A percentile compares a stretch with the other conserved stretches of the same genome.
Evolutionary conservation across 257 asterid species (phyloP).

Genomic region (Fraxinus quadrangulata): DNA sequence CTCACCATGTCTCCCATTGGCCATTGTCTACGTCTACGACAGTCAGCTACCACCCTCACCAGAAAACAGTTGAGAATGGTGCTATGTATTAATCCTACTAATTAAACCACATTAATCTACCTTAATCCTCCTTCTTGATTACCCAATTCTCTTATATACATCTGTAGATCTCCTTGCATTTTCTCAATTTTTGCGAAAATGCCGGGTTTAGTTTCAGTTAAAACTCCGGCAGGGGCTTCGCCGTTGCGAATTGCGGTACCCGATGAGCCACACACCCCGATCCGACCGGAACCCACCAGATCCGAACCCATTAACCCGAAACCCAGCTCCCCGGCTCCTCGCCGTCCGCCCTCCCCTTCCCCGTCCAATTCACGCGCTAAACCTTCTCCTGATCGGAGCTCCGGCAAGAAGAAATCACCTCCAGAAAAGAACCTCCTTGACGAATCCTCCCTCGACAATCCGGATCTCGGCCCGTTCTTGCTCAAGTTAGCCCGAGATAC

Average conservation of each 20-base stretch:
- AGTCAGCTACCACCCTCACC: too few relatives aligned
- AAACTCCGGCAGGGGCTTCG: slow-evolving; percentile 61
- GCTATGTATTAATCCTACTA: too few relatives aligned
- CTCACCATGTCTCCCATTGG: background rate
- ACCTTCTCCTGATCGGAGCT: slow-evolving; percentile 86
- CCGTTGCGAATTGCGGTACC: slow-evolving; percentile 46
- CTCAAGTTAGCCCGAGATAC: slow-evolving; percentile 47
- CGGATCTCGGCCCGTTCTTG: slow-evolving; percentile 57
- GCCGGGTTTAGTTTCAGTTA: slow-evolving; percentile 93
- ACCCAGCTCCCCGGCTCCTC: slow-evolving; percentile 64
- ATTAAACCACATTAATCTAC: background rate
- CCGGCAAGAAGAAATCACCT: slow-evolving; percentile 80
- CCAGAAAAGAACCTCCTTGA: slow-evolving; percentile 63
- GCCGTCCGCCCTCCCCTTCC: slow-evolving; percentile 92
- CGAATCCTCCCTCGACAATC: slow-evolving; percentile 87
- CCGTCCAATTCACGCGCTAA: slow-evolving; percentile 91
- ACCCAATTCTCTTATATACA: slow-evolving; percentile 31
- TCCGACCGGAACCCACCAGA: slow-evolving; percentile 58
- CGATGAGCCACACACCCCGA: slow-evolving; percentile 51
- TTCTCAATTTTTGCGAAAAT: slow-evolving; percentile 42
- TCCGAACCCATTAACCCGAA: slow-evolving; percentile 62
- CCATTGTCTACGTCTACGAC: background rate
- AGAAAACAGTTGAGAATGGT: too few relatives aligned
- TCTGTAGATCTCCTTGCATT: background rate
- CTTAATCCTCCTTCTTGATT: slow-evolving; percentile 7